Evolutionary conservation across 441 rosid species (phyloP), one percentile per base, ranked within the genome.

Genomic region (Lepidium campestre): DNA sequence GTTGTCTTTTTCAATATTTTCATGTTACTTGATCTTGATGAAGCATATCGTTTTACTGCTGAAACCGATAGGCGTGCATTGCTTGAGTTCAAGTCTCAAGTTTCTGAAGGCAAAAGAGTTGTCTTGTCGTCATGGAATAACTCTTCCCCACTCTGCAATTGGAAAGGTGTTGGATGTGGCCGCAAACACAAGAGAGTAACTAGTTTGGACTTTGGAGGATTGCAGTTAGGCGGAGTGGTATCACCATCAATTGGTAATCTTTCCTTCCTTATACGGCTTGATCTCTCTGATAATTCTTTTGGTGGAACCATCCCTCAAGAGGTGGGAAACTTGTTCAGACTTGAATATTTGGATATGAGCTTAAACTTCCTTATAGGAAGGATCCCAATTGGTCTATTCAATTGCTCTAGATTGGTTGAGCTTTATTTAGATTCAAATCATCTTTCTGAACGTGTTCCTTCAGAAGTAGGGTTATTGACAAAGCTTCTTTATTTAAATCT

Each of bases 161-260:
- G 53, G 31, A 22, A 1, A 0, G 53, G 53, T 9, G 29, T 47
- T 10, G 10, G 7, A 9, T 49, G 36, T 25, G 56, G 56, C 7
- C 56, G 36, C 12, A 49, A 49, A 7, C 57, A 52, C 57, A 47
- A 47, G 53, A 47, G 53, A 23, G 53, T 47, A 12, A 47, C 31
- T 12, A 5, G 15, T 23, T 8, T 50, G 6, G 36, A 54, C 10
- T 42, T 54, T 2, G 10, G 9, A 34, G n/a, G 32, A 5, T 17
- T 34, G 59, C 15, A 18, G 4, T 34, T 54, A 0, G 41, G 59
- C 1, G 59, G 59, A 1, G 27, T 34, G 15, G 12, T 54, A 54
- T 54, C 59, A 5, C 59, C 42, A 54, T 54, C 15, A 10, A 54
- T 34, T 54, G 59, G 60, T 55, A 55, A 55, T 55, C 60, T 35